phyloP scores from a whole-genome alignment of 148 eudicot genomes.

The Rhododendron kiyosumense region DNA sequence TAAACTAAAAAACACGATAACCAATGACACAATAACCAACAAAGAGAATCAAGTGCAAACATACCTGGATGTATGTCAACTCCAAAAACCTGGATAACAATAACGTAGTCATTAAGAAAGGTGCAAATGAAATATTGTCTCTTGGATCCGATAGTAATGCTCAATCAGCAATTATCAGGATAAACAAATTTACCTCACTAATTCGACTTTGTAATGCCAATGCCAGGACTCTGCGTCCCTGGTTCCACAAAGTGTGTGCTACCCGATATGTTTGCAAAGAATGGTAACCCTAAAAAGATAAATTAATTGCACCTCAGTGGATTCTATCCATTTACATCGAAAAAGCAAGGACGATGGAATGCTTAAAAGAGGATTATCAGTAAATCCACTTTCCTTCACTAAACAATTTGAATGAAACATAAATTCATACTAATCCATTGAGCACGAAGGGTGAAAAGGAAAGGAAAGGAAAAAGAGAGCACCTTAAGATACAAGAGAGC shows the following conservation, averaged over 20 bases:
- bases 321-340: constrained; percentile 3
- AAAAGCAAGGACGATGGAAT: not conserved
- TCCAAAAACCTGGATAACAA: constrained; percentile 44
- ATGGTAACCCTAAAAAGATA: constrained; percentile 49
- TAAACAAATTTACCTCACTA: constrained; percentile 42
- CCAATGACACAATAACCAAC: not conserved
- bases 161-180: not conserved
- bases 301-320: not conserved
- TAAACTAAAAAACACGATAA: not conserved
- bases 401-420: not conserved
- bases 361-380: not conserved
- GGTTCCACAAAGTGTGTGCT: constrained; percentile 55
- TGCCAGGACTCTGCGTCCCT: constrained; percentile 55
- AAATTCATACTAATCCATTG: not conserved
- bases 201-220: constrained; percentile 60
- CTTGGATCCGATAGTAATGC: not conserved
- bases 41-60: not conserved
- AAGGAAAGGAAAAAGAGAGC: not conserved
- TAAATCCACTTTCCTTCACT: not conserved
- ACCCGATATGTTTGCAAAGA: constrained; percentile 57
- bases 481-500: constrained; percentile 58
- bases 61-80: constrained; percentile 70
- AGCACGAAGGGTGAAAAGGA: not conserved
- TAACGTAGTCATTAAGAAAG: constrained; percentile 2
- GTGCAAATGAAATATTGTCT: not conserved